These are phyloP conservation scores for Rhodomyrtus psidioides DNA, from an alignment of 441 rosid genomes.

Conservation along the genomic window DNA sequence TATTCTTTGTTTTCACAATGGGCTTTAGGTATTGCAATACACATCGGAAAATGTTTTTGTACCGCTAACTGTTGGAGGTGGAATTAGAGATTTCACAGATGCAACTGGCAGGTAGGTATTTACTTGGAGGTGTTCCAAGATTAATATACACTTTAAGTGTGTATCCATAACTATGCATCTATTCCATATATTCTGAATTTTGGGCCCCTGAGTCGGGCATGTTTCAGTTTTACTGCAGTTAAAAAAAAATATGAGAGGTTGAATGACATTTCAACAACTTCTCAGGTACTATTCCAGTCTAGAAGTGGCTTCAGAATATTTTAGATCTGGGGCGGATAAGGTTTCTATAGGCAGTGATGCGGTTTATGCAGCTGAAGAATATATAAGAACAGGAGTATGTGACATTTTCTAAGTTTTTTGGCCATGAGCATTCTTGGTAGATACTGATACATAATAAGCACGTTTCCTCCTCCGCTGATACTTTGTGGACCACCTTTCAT, in stretches of 20 bases:
- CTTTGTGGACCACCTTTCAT: conserved; percentile 8
- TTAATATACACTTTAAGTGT: background rate
- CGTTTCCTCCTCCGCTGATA: conserved; percentile 5
- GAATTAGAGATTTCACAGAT: conserved; percentile 92
- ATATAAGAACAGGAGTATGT: conserved; percentile 70
- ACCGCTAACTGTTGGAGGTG: conserved; percentile 99
- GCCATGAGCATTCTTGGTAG: background rate
- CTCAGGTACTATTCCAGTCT: conserved; percentile 91
- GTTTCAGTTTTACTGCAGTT: background rate
- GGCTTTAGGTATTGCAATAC: conserved; percentile 64
- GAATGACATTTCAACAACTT: background rate
- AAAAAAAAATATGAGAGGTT: background rate
- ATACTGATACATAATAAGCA: conserved; percentile 3
- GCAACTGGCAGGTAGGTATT: conserved; percentile 74
- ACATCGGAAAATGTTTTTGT: conserved; percentile 96
- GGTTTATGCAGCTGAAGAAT: conserved; percentile 88
- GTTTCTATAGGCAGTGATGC: conserved; percentile 98
- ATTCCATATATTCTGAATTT: background rate
- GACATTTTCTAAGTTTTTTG: background rate
- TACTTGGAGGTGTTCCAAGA: background rate
- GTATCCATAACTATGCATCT: background rate
- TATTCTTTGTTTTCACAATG: conserved; percentile 5
- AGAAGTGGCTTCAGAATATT: conserved; percentile 97
- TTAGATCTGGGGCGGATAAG: conserved; percentile 97
- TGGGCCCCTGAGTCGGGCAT: background rate